A percentile compares a stretch with the other conserved stretches of the same genome.
These are phyloP conservation scores for Glebionis coronaria DNA, from an alignment of 129 eudicot species.

Conservation along the genomic window DNA sequence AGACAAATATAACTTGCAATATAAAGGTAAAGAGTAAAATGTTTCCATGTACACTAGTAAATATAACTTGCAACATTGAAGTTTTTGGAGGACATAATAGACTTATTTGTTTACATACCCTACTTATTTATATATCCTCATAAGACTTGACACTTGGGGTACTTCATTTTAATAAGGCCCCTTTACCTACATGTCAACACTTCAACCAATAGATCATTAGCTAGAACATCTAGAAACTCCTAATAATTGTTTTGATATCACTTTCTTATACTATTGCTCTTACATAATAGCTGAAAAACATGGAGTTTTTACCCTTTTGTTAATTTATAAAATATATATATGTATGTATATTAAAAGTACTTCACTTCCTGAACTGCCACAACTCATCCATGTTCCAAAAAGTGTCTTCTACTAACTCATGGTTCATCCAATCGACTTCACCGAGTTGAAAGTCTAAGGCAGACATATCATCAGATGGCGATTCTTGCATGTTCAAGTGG, in stretches of 20 bases:
- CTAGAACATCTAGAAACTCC: conserved; percentile 10
- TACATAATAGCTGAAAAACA: conserved; percentile 10
- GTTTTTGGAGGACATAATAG: conserved; percentile 13
- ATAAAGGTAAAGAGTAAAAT: conserved; percentile 6
- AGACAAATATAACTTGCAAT: too few relatives aligned
- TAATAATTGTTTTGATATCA: background rate
- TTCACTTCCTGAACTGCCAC: conserved; percentile 64
- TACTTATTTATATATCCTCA: background rate
- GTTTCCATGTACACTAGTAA: conserved; percentile 16
- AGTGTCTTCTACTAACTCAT: conserved; percentile 18
- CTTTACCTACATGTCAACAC: conserved; percentile 14
- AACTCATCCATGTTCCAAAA: conserved; percentile 58
- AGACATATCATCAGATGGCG: conserved; percentile 25
- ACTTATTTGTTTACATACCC: conserved; percentile 1
- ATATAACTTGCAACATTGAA: conserved; percentile 19
- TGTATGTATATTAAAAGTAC: background rate
- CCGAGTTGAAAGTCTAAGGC: conserved; percentile 23
- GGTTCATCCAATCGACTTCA: conserved; percentile 30
- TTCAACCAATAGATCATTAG: conserved; percentile 10
- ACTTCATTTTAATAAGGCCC: conserved; percentile 5
- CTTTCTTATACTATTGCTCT: background rate
- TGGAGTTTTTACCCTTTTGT: background rate
- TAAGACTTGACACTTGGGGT: conserved; percentile 23
- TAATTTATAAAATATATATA: background rate
- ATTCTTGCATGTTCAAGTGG: conserved; percentile 20